These are phyloP conservation scores for Hypoxylon fragiforme DNA, from an alignment of 495 filamentous ascomycete species.

Conservation along the genomic window DNA sequence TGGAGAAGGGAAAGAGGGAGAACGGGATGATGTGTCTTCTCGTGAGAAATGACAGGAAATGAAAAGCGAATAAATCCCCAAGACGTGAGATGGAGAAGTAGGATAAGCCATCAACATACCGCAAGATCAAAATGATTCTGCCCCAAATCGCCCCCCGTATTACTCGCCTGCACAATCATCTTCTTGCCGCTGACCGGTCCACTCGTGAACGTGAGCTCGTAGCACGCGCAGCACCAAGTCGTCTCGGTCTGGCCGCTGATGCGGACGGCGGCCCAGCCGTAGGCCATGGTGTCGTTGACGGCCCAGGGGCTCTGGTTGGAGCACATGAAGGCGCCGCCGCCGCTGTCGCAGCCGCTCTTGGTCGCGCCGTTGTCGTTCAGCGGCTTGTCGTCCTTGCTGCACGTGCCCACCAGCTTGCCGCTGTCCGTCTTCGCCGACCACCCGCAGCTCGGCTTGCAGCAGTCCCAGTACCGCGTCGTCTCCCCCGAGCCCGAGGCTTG, in stretches of 20 bases:
- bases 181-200: slow-evolving; percentile 60
- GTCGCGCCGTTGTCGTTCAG: slow-evolving; percentile 52
- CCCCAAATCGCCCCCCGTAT: slow-evolving; percentile 63
- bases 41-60: too few relatives aligned
- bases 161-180: slow-evolving; percentile 70
- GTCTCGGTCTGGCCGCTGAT: slow-evolving; percentile 56
- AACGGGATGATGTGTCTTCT: too few relatives aligned
- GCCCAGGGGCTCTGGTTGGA: slow-evolving; percentile 65
- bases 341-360: slow-evolving; percentile 52
- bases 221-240: slow-evolving; percentile 69
- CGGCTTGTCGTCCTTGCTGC: slow-evolving; percentile 59
- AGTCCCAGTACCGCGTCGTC: slow-evolving; percentile 72
- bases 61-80: too few relatives aligned
- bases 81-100: not conserved
- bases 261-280: slow-evolving; percentile 67
- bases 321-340: slow-evolving; percentile 66
- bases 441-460: slow-evolving; percentile 68
- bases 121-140: slow-evolving; percentile 66
- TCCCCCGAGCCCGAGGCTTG: slow-evolving; percentile 47
- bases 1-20: slow-evolving; percentile 33
- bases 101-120: slow-evolving; percentile 32
- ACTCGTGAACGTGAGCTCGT: slow-evolving; percentile 66
- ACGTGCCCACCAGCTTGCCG: slow-evolving; percentile 50
- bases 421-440: slow-evolving; percentile 60
- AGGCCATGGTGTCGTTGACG: slow-evolving; percentile 56